These are phyloP conservation scores for Aristolochia fimbriata DNA, from an alignment of 164 flowering plant species.

Conservation along the genomic window DNA sequence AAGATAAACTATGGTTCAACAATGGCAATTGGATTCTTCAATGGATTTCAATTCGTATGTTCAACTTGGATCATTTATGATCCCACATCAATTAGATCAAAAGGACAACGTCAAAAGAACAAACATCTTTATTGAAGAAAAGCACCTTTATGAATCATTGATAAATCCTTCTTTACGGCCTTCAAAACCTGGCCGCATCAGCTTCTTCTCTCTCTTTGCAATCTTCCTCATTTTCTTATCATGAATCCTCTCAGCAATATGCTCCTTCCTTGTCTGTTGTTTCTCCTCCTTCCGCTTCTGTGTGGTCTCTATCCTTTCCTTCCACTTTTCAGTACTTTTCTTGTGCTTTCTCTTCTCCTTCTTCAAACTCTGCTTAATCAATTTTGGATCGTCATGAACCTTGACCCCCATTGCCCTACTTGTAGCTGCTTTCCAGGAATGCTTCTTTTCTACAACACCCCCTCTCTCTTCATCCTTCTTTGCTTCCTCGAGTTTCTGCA, in stretches of 20 bases:
- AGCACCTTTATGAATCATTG: slow-evolving; percentile 22
- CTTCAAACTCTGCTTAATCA: slow-evolving; percentile 53
- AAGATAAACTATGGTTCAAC: too few relatives aligned
- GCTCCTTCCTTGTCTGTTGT: slow-evolving; percentile 54
- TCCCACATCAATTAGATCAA: too few relatives aligned
- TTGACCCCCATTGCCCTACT: slow-evolving; percentile 71
- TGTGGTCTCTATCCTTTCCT: slow-evolving; percentile 49
- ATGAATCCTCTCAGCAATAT: slow-evolving; percentile 47
- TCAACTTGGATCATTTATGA: too few relatives aligned
- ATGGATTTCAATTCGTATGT: too few relatives aligned
- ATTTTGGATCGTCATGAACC: slow-evolving; percentile 71
- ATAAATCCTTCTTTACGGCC: slow-evolving; percentile 74
- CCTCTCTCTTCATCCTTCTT: slow-evolving; percentile 72
- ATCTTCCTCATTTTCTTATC: slow-evolving; percentile 65
- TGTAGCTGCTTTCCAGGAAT: slow-evolving; percentile 64
- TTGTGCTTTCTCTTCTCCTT: slow-evolving; percentile 73
- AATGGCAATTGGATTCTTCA: too few relatives aligned
- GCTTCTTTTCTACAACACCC: slow-evolving; percentile 36
- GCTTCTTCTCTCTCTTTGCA: slow-evolving; percentile 88
- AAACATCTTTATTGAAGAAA: background rate
- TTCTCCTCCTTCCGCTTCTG: slow-evolving; percentile 47
- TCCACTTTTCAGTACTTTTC: slow-evolving; percentile 75
- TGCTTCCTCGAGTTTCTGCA: slow-evolving; percentile 46
- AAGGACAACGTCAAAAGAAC: too few relatives aligned
- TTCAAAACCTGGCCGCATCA: slow-evolving; percentile 90